phyloP scores from a whole-genome alignment of 2,329 filamentous ascomycete species.

The Xylariales sp. region DNA sequence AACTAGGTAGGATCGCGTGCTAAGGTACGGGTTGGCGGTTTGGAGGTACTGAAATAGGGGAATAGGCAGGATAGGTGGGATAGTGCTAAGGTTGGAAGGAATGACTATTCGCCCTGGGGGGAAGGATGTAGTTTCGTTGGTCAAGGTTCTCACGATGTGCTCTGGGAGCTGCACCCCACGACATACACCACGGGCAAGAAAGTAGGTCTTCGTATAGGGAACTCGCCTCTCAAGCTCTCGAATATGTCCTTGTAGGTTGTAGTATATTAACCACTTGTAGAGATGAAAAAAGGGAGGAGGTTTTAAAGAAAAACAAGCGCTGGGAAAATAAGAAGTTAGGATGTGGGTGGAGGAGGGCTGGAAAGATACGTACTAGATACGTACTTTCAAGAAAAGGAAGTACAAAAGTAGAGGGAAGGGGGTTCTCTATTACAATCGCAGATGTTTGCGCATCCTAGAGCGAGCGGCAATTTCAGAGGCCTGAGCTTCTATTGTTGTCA shows the following conservation, averaged over 20 bases:
- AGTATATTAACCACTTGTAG: not conserved
- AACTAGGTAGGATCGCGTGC: conserved; percentile 20
- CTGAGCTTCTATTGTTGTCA: conserved; percentile 10
- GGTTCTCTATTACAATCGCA: not conserved
- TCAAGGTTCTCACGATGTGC: not conserved
- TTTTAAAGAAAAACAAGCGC: not conserved
- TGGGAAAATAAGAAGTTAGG: not conserved
- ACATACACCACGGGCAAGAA: conserved; percentile 5
- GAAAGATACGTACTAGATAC: not conserved
- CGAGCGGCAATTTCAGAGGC: not conserved
- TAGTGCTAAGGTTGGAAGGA: conserved; percentile 18
- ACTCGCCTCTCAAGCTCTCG: not conserved
- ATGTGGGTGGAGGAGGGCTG: not conserved
- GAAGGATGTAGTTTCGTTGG: conserved; percentile 17
- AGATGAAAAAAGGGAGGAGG: not conserved
- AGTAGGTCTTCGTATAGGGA: conserved; percentile 9
- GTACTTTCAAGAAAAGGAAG: too few species aligned
- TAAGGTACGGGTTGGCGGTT: conserved; percentile 3
- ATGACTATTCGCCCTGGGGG: conserved; percentile 15
- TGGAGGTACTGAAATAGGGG: conserved; percentile 7
- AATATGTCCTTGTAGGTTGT: not conserved
- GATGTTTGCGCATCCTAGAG: conserved; percentile 12
- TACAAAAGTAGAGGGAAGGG: too few species aligned
- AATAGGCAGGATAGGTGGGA: conserved; percentile 18
- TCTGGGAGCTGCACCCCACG: conserved; percentile 28